Evolutionary conservation across 2,329 filamentous ascomycete species (phyloP).

Genomic region (Aspergillus sp.): DNA sequence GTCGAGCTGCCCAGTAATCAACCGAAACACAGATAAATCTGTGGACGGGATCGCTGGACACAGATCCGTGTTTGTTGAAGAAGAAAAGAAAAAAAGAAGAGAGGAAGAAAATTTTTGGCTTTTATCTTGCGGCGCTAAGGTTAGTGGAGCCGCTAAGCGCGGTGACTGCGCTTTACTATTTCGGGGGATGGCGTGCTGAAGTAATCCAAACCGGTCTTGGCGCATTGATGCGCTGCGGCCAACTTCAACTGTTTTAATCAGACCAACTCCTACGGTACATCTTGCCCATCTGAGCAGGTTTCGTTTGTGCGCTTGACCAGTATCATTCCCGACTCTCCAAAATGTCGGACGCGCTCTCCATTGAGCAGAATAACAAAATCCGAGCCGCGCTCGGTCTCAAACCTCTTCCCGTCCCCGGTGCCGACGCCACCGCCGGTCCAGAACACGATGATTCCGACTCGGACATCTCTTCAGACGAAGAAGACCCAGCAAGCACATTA

Average conservation of each 20-base stretch:
- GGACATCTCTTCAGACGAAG: conserved; percentile 31
- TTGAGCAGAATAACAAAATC: conserved; percentile 91
- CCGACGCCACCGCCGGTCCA: conserved; percentile 42
- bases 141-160: conserved; percentile 10
- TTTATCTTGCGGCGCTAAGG: conserved; percentile 24
- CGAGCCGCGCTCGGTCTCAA: conserved; percentile 84
- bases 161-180: conserved; percentile 15
- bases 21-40: conserved; percentile 55
- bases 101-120: conserved; percentile 31
- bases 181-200: conserved; percentile 11
- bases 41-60: conserved; percentile 70
- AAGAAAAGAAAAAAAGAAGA: conserved; percentile 35
- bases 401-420: conserved; percentile 74
- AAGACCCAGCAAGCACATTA: conserved; percentile 71
- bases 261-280: neutral
- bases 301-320: neutral
- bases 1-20: conserved; percentile 82
- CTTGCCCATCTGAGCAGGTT: neutral
- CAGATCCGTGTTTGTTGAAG: conserved; percentile 60
- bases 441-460: conserved; percentile 38
- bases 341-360: conserved; percentile 57
- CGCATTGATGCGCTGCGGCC: neutral
- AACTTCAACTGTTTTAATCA: neutral
- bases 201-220: conserved; percentile 8
- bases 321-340: conserved; percentile 11